These are phyloP conservation scores for Moesziomyces globuligerus DNA, from an alignment of 1,284 basidiomycete genomes.

Conservation along the genomic window DNA sequence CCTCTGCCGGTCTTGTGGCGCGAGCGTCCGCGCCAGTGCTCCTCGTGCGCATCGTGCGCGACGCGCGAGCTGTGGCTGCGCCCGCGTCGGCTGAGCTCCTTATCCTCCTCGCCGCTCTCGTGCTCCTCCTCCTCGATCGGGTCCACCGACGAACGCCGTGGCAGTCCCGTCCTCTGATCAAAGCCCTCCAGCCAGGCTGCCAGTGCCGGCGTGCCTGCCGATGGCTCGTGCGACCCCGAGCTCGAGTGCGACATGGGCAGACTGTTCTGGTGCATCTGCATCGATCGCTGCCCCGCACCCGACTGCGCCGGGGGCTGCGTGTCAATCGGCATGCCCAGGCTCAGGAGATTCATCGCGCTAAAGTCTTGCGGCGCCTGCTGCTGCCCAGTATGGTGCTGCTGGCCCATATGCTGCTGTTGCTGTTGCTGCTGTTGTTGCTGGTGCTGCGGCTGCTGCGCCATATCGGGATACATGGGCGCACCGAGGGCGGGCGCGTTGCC, in stretches of 20 bases:
- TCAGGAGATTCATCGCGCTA: slow-evolving; percentile 43
- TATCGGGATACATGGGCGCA: slow-evolving; percentile 13
- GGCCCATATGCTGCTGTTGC: slow-evolving; percentile 9
- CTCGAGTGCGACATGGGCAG: slow-evolving; percentile 18
- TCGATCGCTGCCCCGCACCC: slow-evolving; percentile 6
- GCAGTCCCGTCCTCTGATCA: slow-evolving; percentile 48
- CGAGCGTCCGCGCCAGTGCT: slow-evolving; percentile 36
- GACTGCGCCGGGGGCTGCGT: slow-evolving; percentile 7
- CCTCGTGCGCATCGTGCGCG: slow-evolving; percentile 27
- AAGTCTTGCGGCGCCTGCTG: slow-evolving; percentile 30
- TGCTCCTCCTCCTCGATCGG: slow-evolving; percentile 52
- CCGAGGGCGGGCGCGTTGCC: slow-evolving; percentile 6
- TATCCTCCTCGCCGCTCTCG: slow-evolving; percentile 36
- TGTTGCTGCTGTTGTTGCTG: slow-evolving; percentile 15
- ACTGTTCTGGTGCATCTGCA: slow-evolving; percentile 25
- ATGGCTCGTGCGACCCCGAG: slow-evolving; percentile 15
- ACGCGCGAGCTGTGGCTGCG: slow-evolving; percentile 22
- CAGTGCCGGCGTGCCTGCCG: slow-evolving; percentile 24
- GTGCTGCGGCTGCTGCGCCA: slow-evolving; percentile 7
- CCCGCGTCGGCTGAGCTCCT: slow-evolving; percentile 39
- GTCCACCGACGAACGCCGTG: slow-evolving; percentile 50
- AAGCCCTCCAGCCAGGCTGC: slow-evolving; percentile 49
- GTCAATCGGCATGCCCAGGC: slow-evolving; percentile 39
- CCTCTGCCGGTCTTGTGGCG: slow-evolving; percentile 30
- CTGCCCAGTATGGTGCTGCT: slow-evolving; percentile 24